Evolutionary conservation across 2,329 filamentous ascomycete species (phyloP), one percentile per base, ranked within the genome.

Genomic region (Daldinia sp.): DNA sequence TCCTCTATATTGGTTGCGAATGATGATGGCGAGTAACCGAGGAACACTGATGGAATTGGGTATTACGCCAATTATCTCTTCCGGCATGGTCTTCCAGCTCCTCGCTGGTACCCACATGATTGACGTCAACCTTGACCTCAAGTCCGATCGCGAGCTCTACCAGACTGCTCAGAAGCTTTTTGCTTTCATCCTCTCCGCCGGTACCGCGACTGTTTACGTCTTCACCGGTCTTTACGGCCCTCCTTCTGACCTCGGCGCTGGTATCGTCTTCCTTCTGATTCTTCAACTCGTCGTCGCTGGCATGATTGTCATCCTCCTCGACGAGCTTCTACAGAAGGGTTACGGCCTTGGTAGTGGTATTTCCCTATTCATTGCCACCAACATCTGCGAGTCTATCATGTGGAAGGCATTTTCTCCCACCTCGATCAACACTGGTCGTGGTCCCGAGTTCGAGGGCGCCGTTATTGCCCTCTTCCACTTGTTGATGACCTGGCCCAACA

Each of bases 391-490:
- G 86, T 97, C 94, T 60, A 99, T 99, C 80, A 91, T 99, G 83
- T 99, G 95, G 95, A 97, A 97, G 87, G 95, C 96, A 53, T 98
- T 99, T 86, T 98, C 94, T 54, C 96, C 96, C 59, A 98, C 94
- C 64, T 98, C 95, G 77, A 96, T 98, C 84, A 99, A 99, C 87
- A 99, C 96, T 70, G 95, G 95, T 72, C 93, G 95, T 87, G 95
- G 95, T 64, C 96, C 96, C 74, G 95, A 99, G 83, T 99, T 98
- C 76, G 95, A 99, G 86, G 95, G 94, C 78, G 95, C 95, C 69
- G 93, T 98, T 77, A 96, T 98, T 78, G 94, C 94, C 68, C 90
- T 99, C 71, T 95, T 99, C 85, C 95, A 99, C 83, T 89, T 99
- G 57, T 88, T 98, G 75, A 88, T 98, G 82, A 99, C 96, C 77